Base-by-base conservation (phyloP, 1,139 yeast genomes). In the Neolecta irregularis region DNA sequence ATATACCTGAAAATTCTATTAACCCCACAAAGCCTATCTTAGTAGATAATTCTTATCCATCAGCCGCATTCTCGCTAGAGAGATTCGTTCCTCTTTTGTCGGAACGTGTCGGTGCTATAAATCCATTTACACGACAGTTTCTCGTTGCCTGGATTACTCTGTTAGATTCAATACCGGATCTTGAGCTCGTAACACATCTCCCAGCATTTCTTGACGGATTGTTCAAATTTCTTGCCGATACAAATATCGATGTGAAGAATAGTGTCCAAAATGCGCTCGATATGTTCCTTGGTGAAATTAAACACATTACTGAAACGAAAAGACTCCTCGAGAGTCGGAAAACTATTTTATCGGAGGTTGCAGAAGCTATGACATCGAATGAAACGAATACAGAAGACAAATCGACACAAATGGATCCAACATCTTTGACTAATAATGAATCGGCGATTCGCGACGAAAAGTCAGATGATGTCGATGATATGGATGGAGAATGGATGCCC, bases 191-290 rank as follows among this genome's bases (percentile, higher is more conserved):
- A 16, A 70, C 92, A 0, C 88, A 78, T 51, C 61, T 91, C 34
- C 95, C 98, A 1, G 79, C 81, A 32, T 81, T 88, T 52, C 62
- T 91, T 31, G 92, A 85, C 36, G 95, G 95, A 0, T 61, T 91
- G 39, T 62, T 88, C 36, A 68, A 74, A 22, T 88, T 81, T 51
- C 60, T 88, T 39, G 79, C 81, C 45, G 88, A 79, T 46, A 66
- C 92, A 1, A 85, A 85, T 40, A 72, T 75, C 32, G 98, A 88
- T 53, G 93, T 91, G 4, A 65, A 93, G 42, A 73, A 76, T 3
- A 85, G 81, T 33, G 83, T 96, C 0, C 80, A 77, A 43, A 74
- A 77, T 33, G 67, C 83, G 21, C 56, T 91, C 42, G 78, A 75
- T 44, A 68, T 71, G 5, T 71, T 91, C 44, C 60, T 88, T 31